Percentiles rank a stretch among this genome's conserved stretches.
phyloP scores from a whole-genome alignment of 2,329 filamentous ascomycete species.

The Fusarium bactridioides region DNA sequence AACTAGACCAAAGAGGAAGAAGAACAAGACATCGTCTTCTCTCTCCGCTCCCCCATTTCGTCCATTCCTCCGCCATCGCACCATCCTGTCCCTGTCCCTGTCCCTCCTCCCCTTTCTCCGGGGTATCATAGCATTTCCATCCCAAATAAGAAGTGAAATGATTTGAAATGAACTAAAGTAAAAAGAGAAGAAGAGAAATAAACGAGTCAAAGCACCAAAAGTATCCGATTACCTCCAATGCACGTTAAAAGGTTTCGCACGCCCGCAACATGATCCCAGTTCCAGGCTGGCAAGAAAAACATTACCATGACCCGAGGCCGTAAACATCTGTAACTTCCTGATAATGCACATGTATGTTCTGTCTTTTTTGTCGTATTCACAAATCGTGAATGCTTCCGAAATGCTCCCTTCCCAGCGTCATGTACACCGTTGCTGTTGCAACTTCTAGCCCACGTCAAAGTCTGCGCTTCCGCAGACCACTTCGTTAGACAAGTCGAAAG shows the following conservation, averaged over 20 bases:
- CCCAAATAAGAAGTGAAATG: conserved; percentile 15
- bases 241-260: background rate
- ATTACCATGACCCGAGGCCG: conserved; percentile 12
- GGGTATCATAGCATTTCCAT: conserved; percentile 34
- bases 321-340: conserved; percentile 34
- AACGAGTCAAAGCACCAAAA: conserved; percentile 25
- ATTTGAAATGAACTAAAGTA: background rate
- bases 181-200: background rate
- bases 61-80: conserved; percentile 8
- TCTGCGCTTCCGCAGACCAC: conserved; percentile 16
- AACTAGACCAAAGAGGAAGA: conserved; percentile 20
- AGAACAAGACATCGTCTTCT: conserved; percentile 9
- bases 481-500: conserved; percentile 20
- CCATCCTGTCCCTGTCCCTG: conserved; percentile 9
- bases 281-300: conserved; percentile 16
- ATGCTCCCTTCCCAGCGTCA: conserved; percentile 32
- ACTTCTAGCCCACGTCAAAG: conserved; percentile 20
- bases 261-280: conserved; percentile 23
- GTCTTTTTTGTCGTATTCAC: conserved; percentile 12
- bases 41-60: background rate
- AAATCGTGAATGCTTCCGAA: conserved; percentile 20
- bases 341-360: conserved; percentile 34
- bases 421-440: conserved; percentile 43
- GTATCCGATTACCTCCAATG: conserved; percentile 17
- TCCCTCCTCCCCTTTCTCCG: conserved; percentile 29